A percentile compares a stretch with the other conserved stretches of the same genome.
These are phyloP conservation scores for Botrytis hyacinthi DNA, from an alignment of 2,329 filamentous ascomycete species.

Conservation along the genomic window DNA sequence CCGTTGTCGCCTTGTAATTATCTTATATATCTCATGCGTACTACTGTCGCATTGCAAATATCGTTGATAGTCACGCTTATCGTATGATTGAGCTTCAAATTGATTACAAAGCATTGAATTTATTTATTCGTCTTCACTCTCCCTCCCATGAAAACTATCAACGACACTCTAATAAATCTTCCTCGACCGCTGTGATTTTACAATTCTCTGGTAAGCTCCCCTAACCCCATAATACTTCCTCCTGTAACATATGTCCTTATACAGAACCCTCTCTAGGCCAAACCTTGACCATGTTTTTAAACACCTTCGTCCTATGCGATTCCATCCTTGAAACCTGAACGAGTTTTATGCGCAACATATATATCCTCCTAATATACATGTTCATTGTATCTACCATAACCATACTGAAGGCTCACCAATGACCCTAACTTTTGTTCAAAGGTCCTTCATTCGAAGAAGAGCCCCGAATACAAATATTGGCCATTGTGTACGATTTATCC, in stretches of 20 bases:
- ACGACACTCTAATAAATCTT: background rate
- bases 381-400: background rate
- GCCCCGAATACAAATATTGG: background rate
- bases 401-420: background rate
- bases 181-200: background rate
- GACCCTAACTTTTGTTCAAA: background rate
- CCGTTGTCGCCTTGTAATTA: background rate
- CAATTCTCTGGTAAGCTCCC: conserved; percentile 6
- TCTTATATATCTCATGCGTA: background rate
- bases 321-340: background rate
- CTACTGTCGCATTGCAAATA: background rate
- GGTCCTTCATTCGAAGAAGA: background rate
- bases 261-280: background rate
- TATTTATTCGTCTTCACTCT: background rate
- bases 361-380: background rate
- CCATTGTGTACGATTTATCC: background rate
- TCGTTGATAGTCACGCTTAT: background rate
- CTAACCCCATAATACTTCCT: too few relatives aligned
- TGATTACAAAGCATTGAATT: background rate
- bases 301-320: background rate
- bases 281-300: background rate
- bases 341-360: background rate
- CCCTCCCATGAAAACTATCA: background rate
- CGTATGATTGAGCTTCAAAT: background rate
- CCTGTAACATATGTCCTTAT: background rate